Evolutionary conservation across 257 asterid species (phyloP).

Genomic region (Anisodus acutangulus): DNA sequence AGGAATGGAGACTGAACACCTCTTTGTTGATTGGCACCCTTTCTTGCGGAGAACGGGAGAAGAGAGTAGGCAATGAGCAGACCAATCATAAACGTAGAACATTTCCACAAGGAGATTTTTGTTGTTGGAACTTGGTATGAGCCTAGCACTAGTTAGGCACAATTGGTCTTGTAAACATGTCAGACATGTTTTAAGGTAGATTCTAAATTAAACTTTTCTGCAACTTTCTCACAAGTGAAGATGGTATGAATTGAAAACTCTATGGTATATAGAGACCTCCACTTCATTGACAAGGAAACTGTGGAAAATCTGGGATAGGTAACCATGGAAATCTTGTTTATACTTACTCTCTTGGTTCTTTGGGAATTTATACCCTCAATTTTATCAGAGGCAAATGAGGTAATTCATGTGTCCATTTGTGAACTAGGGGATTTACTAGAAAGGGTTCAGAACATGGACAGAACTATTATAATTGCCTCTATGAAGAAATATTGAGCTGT

Average conservation of each 20-base stretch:
- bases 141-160: not conserved
- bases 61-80: conserved; percentile 12
- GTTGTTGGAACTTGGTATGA: not conserved
- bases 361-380: not conserved
- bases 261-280: not conserved
- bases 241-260: not conserved
- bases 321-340: not conserved
- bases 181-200: not conserved
- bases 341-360: not conserved
- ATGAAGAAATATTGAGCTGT: not conserved
- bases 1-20: conserved; percentile 2
- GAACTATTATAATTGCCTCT: conserved; percentile 6
- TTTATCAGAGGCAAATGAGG: conserved; percentile 5
- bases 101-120: not conserved
- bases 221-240: not conserved
- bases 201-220: not conserved
- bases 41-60: conserved; percentile 21
- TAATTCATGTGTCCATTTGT: conserved; percentile 14
- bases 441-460: not conserved
- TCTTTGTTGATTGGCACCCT: not conserved
- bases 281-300: not conserved
- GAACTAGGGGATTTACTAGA: conserved; percentile 5
- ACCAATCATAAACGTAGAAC: not conserved
- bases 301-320: not conserved
- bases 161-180: not conserved